Evolutionary conservation across 2,329 filamentous ascomycete genomes (phyloP).

Genomic region (Diaporthe sp.): DNA sequence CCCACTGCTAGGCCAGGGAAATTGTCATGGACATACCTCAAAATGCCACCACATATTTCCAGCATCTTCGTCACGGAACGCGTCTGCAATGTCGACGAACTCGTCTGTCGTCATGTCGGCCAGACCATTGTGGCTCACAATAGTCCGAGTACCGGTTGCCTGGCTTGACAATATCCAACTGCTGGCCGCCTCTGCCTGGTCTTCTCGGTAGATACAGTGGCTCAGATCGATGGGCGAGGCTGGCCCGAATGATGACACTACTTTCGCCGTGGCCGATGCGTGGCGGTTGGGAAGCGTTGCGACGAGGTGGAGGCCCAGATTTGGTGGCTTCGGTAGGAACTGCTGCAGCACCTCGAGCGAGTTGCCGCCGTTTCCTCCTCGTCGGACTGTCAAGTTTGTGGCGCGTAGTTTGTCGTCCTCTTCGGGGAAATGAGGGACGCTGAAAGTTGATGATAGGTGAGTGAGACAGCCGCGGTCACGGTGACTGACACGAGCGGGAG

Average conservation of each 20-base stretch:
- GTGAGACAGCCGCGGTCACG: background rate
- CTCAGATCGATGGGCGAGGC: slow-evolving; percentile 58
- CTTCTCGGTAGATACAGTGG: slow-evolving; percentile 71
- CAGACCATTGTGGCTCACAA: slow-evolving; percentile 78
- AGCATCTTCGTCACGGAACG: slow-evolving; percentile 49
- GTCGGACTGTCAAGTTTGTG: slow-evolving; percentile 66
- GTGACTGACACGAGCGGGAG: background rate
- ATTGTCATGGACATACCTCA: slow-evolving; percentile 62
- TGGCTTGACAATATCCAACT: slow-evolving; percentile 77
- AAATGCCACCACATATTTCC: slow-evolving; percentile 76
- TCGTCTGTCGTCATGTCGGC: slow-evolving; percentile 76
- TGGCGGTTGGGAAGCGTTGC: slow-evolving; percentile 65
- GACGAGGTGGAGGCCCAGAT: slow-evolving; percentile 58
- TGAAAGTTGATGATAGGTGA: slow-evolving; percentile 48
- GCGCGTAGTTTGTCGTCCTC: slow-evolving; percentile 83
- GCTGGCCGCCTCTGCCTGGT: slow-evolving; percentile 69
- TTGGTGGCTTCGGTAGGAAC: slow-evolving; percentile 54
- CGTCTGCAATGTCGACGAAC: slow-evolving; percentile 61
- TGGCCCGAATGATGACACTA: slow-evolving; percentile 66
- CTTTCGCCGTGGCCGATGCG: slow-evolving; percentile 63
- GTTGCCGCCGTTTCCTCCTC: slow-evolving; percentile 81
- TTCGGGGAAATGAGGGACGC: slow-evolving; percentile 73
- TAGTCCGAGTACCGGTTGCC: slow-evolving; percentile 72
- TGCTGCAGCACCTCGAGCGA: slow-evolving; percentile 78
- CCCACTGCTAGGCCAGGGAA: slow-evolving; percentile 9